phyloP scores from a whole-genome alignment of 2,329 filamentous ascomycete species.

The Cladophialophora bantiana region DNA sequence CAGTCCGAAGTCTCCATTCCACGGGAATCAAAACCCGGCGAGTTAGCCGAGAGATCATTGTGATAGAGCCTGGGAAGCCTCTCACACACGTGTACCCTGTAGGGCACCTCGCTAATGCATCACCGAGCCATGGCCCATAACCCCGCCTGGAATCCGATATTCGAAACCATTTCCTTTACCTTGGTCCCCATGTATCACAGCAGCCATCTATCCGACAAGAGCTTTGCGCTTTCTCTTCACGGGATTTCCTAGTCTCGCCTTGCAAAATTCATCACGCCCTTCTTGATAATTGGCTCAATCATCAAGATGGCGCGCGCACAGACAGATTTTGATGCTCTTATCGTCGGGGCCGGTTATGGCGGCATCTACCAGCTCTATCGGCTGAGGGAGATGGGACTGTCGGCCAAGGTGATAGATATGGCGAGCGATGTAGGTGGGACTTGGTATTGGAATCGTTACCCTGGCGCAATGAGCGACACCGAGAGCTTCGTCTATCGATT shows the following conservation, averaged over 20 bases:
- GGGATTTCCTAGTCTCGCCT: not conserved
- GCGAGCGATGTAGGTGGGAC: slow-evolving; percentile 53
- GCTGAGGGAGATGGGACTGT: slow-evolving; percentile 58
- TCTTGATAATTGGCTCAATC: not conserved
- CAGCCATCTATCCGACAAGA: not conserved
- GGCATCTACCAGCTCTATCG: slow-evolving; percentile 62
- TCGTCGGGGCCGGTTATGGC: slow-evolving; percentile 45
- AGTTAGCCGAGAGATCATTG: not conserved
- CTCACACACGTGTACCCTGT: slow-evolving; percentile 17
- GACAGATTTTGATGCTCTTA: slow-evolving; percentile 40
- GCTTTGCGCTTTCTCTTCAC: not conserved
- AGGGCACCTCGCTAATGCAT: slow-evolving; percentile 9
- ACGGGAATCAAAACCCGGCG: slow-evolving; percentile 19
- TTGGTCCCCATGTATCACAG: not conserved
- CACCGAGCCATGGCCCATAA: not conserved
- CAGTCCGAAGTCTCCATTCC: not conserved
- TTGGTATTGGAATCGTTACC: slow-evolving; percentile 50
- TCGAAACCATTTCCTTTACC: not conserved
- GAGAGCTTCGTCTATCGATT: slow-evolving; percentile 45
- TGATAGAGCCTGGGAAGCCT: not conserved
- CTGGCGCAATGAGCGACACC: slow-evolving; percentile 47
- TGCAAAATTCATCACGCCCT: not conserved
- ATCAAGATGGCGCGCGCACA: slow-evolving; percentile 5
- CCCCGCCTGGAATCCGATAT: not conserved
- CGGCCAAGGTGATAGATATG: slow-evolving; percentile 60